Conservation (phyloP, 805 yeast genomes). For the Saturnispora silvae region DNA sequence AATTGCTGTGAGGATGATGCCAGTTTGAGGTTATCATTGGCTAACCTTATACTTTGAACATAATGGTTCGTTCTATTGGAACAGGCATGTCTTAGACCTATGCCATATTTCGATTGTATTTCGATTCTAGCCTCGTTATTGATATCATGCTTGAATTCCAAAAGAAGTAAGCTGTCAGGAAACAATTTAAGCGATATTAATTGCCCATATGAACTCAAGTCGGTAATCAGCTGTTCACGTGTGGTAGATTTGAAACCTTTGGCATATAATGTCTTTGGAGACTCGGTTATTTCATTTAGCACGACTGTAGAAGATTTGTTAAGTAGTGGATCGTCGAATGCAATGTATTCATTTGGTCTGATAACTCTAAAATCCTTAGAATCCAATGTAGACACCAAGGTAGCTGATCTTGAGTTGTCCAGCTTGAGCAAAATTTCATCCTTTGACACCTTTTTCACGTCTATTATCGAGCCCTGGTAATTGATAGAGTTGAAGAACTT, state of each 20-base stretch:
- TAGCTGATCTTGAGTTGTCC: background rate
- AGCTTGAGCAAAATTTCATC: background rate
- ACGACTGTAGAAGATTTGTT: background rate
- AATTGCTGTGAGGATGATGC: slow-evolving; percentile 7
- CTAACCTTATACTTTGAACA: slow-evolving; percentile 15
- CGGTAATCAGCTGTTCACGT: slow-evolving; percentile 34
- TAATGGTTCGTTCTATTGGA: slow-evolving; percentile 19
- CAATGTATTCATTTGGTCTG: slow-evolving; percentile 38
- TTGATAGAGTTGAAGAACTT: slow-evolving; percentile 13
- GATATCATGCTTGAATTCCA: slow-evolving; percentile 16
- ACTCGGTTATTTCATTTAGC: slow-evolving; percentile 32
- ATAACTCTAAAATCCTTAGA: background rate
- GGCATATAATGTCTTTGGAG: slow-evolving; percentile 19
- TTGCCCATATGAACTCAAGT: slow-evolving; percentile 31
- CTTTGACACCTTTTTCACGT: background rate
- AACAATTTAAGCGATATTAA: slow-evolving; percentile 34
- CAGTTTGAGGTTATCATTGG: slow-evolving; percentile 16
- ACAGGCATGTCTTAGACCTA: slow-evolving; percentile 32
- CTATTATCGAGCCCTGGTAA: slow-evolving; percentile 12
- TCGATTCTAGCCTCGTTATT: slow-evolving; percentile 23
- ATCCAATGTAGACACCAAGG: background rate
- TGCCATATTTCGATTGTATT: slow-evolving; percentile 26
- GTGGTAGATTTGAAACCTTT: slow-evolving; percentile 34
- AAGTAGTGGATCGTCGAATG: slow-evolving; percentile 6
- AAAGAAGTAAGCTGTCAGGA: slow-evolving; percentile 46